Evolutionary conservation across 2,329 filamentous ascomycete species (phyloP).

Genomic region (Albifimbria verrucaria): DNA sequence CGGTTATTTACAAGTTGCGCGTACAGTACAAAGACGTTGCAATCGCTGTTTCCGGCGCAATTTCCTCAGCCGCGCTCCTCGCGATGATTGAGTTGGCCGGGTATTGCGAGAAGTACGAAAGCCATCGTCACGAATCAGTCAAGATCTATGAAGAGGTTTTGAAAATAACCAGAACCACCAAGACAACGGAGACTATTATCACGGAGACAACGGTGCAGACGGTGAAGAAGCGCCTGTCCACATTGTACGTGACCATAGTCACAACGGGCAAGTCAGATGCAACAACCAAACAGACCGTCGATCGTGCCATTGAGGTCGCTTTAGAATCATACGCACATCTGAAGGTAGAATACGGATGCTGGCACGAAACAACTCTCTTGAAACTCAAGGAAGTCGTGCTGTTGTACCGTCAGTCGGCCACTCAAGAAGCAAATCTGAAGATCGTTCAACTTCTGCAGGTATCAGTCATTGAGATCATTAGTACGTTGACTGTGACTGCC

Average conservation of each 20-base stretch:
- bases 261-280: slow-evolving; percentile 32
- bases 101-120: slow-evolving; percentile 41
- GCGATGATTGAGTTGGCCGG: slow-evolving; percentile 37
- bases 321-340: slow-evolving; percentile 39
- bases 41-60: slow-evolving; percentile 30
- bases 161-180: slow-evolving; percentile 30
- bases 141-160: slow-evolving; percentile 43
- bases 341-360: slow-evolving; percentile 41
- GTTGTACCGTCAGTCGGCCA: slow-evolving; percentile 35
- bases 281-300: slow-evolving; percentile 28
- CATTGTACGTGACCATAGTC: slow-evolving; percentile 38
- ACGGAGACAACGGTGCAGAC: slow-evolving; percentile 34
- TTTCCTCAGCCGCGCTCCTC: slow-evolving; percentile 22
- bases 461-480: slow-evolving; percentile 38
- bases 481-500: slow-evolving; percentile 31
- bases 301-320: slow-evolving; percentile 29
- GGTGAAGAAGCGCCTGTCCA: slow-evolving; percentile 47
- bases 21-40: slow-evolving; percentile 46
- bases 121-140: slow-evolving; percentile 41
- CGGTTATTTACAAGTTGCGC: slow-evolving; percentile 38
- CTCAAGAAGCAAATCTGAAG: slow-evolving; percentile 32
- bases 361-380: slow-evolving; percentile 40
- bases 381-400: slow-evolving; percentile 40
- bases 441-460: slow-evolving; percentile 36
- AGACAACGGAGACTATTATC: slow-evolving; percentile 24